Conservation (phyloP, 305 asterid species). For the Ruellia speciosa region DNA sequence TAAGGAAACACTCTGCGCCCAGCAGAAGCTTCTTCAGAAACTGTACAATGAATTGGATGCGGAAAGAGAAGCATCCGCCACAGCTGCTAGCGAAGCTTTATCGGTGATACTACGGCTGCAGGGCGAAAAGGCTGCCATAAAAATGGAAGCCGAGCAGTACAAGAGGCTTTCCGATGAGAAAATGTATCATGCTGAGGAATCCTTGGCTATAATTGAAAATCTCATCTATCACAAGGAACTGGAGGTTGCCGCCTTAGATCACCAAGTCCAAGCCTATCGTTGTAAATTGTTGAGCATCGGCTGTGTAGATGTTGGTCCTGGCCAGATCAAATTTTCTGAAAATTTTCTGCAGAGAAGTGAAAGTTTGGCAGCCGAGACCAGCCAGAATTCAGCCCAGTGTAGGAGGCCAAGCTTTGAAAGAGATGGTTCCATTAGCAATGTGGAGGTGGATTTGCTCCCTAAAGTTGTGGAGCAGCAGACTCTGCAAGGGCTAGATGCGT, state of each 20-base stretch:
- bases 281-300: conserved; percentile 63
- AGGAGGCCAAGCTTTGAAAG: conserved; percentile 31
- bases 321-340: conserved; percentile 33
- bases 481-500: conserved; percentile 8
- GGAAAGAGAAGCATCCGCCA: conserved; percentile 75
- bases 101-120: conserved; percentile 70
- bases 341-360: conserved; percentile 36
- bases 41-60: conserved; percentile 84
- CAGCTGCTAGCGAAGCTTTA: conserved; percentile 68
- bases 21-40: conserved; percentile 64
- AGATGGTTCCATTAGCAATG: conserved; percentile 15
- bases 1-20: conserved; percentile 57
- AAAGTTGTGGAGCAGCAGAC: conserved; percentile 30
- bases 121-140: conserved; percentile 68
- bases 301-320: conserved; percentile 33
- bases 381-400: conserved; percentile 37
- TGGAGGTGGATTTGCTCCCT: conserved; percentile 20
- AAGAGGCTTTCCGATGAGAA: conserved; percentile 73
- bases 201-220: conserved; percentile 55
- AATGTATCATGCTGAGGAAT: conserved; percentile 70
- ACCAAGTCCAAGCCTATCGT: conserved; percentile 62
- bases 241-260: conserved; percentile 62
- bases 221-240: conserved; percentile 62
- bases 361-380: conserved; percentile 24
- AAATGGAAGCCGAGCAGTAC: conserved; percentile 78